phyloP scores from a whole-genome alignment of 2,329 filamentous ascomycete genomes.

The Fusarium bulbicola region DNA sequence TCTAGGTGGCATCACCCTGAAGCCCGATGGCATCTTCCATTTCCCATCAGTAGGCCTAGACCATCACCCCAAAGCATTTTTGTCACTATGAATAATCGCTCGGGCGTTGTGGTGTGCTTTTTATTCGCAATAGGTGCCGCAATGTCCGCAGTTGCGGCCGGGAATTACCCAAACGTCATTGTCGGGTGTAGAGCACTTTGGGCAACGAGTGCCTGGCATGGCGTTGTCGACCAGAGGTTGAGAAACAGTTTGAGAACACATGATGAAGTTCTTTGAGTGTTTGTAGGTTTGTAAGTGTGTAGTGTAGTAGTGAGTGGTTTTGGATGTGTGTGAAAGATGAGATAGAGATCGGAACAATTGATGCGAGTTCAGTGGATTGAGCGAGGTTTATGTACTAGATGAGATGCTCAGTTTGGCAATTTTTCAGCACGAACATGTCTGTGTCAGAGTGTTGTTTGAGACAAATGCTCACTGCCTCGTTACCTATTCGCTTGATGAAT shows the following conservation, averaged over 20 bases:
- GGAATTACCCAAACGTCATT: neutral
- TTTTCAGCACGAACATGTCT: rapidly evolving
- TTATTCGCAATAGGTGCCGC: neutral
- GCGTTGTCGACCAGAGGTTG: neutral
- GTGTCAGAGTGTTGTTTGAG: rapidly evolving
- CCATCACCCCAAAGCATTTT: too few species aligned
- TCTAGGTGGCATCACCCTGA: too few species aligned
- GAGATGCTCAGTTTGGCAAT: rapidly evolving
- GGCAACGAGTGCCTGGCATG: neutral
- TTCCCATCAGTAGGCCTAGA: too few species aligned
- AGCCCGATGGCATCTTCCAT: too few species aligned
- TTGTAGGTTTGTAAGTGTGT: rapidly evolving
- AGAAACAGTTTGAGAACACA: neutral
- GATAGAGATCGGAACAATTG: neutral
- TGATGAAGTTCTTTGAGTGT: rapidly evolving
- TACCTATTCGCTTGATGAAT: neutral
- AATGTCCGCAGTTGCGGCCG: neutral
- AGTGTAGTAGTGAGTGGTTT: neutral
- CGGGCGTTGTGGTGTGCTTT: too few species aligned
- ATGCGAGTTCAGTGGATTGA: neutral
- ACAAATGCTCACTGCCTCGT: too few species aligned
- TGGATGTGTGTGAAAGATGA: neutral
- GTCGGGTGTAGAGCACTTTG: neutral
- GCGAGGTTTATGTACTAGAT: neutral
- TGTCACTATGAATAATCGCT: too few species aligned